phyloP scores from a whole-genome alignment of 2,329 filamentous ascomycete genomes.

The Massarina eburnea region DNA sequence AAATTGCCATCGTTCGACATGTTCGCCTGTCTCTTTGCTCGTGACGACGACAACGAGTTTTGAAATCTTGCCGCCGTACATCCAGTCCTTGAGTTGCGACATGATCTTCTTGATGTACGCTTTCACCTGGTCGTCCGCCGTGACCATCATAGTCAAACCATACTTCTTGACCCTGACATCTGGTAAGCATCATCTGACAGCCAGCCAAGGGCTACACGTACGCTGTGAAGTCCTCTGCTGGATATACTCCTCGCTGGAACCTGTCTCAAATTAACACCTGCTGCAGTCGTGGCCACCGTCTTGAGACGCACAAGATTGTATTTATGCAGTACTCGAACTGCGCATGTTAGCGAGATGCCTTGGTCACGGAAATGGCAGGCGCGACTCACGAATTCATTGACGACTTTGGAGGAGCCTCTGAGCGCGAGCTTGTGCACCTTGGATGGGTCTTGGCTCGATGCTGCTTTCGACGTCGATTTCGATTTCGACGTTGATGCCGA shows the following conservation, averaged over 20 bases:
- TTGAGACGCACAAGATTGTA: constrained; percentile 74
- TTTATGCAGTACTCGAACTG: constrained; percentile 98
- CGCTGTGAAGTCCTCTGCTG: constrained; percentile 95
- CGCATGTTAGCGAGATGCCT: constrained; percentile 14
- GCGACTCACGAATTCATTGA: constrained; percentile 87
- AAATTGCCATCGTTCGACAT: constrained; percentile 97
- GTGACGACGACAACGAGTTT: constrained; percentile 97
- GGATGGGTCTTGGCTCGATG: constrained; percentile 63
- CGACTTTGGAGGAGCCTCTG: constrained; percentile 82
- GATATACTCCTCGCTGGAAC: constrained; percentile 82
- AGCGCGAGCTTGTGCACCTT: constrained; percentile 94
- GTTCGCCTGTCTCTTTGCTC: constrained; percentile 93
- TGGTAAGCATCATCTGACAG: neutral
- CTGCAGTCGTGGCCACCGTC: neutral
- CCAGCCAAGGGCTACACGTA: constrained; percentile 48
- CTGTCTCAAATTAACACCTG: constrained; percentile 48
- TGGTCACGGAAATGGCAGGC: neutral
- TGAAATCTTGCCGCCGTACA: constrained; percentile 94
- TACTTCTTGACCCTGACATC: constrained; percentile 84
- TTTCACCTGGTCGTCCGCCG: constrained; percentile 95
- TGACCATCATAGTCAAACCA: constrained; percentile 97
- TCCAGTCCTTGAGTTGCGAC: constrained; percentile 96
- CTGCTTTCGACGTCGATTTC: constrained; percentile 25
- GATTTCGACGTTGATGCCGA: constrained; percentile 6
- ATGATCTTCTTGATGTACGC: constrained; percentile 99